phyloP scores from a whole-genome alignment of 495 filamentous ascomycete species.

The Cairneyella variabilis region DNA sequence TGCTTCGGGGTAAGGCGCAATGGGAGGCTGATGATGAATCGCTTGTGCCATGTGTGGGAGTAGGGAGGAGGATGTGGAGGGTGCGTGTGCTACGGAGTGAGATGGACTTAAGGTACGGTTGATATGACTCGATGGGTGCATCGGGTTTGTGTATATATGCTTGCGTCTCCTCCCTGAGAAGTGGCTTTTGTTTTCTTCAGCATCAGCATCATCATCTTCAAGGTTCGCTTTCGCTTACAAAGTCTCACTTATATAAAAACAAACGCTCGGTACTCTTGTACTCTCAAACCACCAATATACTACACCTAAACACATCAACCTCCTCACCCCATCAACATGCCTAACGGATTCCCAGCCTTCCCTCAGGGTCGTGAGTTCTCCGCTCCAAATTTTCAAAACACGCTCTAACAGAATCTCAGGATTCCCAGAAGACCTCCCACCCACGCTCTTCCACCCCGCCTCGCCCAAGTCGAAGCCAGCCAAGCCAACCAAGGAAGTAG shows the following conservation, averaged over 20 bases:
- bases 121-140: no score
- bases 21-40: slow-evolving; percentile 4
- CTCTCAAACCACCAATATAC: not conserved
- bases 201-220: not conserved
- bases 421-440: slow-evolving; percentile 16
- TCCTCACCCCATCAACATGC: slow-evolving; percentile 12
- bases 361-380: slow-evolving; percentile 9
- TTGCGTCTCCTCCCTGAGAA: not conserved
- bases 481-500: slow-evolving; percentile 13
- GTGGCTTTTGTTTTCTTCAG: not conserved
- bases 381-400: not conserved
- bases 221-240: no score
- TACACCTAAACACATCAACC: not conserved
- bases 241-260: not conserved
- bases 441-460: slow-evolving; percentile 14
- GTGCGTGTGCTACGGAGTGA: not conserved
- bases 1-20: not conserved
- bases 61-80: not conserved
- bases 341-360: slow-evolving; percentile 12
- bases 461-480: slow-evolving; percentile 17
- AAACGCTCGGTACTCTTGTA: not conserved
- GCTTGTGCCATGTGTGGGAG: not conserved
- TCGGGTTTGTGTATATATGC: slow-evolving; percentile 6
- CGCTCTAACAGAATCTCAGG: slow-evolving; percentile 9
- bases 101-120: no score